Percentiles rank a stretch among this genome's conserved stretches.
phyloP scores from a whole-genome alignment of 306 rosid species.

The Quercus suber region DNA sequence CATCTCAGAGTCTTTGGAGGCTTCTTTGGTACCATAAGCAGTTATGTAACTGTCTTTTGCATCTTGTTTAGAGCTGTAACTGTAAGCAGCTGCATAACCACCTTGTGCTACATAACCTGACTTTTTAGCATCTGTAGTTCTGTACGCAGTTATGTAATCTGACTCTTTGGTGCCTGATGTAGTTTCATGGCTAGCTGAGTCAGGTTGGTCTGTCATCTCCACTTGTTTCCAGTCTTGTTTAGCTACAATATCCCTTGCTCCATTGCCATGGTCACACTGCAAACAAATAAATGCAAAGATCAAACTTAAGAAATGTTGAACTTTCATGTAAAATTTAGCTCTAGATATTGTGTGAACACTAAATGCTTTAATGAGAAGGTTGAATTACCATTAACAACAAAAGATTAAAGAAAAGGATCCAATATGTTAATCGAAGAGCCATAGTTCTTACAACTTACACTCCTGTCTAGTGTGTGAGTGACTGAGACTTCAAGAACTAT shows the following conservation, averaged over 20 bases:
- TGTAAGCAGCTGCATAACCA: neutral
- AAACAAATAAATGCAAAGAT: neutral
- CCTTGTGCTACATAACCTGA: neutral
- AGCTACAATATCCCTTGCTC: slow-evolving; percentile 9
- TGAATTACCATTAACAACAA: slow-evolving; percentile 8
- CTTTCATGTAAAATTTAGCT: neutral
- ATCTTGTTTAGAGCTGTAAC: neutral
- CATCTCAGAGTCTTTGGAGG: neutral
- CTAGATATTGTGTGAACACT: neutral
- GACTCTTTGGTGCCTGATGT: neutral
- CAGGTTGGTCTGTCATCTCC: neutral
- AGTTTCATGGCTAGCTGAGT: too few relatives aligned
- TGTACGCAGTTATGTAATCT: neutral
- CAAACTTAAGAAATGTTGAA: neutral
- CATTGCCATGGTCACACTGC: slow-evolving; percentile 12
- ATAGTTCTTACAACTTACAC: neutral
- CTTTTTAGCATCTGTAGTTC: neutral
- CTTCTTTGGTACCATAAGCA: neutral
- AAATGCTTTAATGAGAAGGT: neutral
- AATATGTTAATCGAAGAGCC: slow-evolving; percentile 9
- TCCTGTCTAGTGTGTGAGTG: neutral
- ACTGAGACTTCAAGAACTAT: neutral
- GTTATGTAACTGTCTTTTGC: neutral
- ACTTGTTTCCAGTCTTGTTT: neutral
- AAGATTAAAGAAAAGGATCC: slow-evolving; percentile 6